Evolutionary conservation across 805 yeast species (phyloP).

Genomic region (Tetrapisispora taiwanensis): DNA sequence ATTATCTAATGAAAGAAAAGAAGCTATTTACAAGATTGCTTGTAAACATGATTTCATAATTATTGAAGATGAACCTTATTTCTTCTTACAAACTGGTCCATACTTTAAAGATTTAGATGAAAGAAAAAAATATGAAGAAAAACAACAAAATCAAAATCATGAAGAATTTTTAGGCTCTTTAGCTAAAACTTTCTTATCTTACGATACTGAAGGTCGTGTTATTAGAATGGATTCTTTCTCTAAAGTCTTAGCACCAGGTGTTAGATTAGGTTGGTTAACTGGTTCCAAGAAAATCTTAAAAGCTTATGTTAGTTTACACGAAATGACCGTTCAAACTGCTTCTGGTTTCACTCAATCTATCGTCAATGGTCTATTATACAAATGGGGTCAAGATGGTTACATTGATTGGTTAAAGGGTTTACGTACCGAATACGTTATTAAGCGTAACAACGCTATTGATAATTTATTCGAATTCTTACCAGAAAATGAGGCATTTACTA

Average conservation of each 20-base stretch:
- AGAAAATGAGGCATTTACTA: constrained; percentile 23
- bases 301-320: constrained; percentile 61
- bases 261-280: constrained; percentile 82
- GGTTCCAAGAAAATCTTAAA: constrained; percentile 58
- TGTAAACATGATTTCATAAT: constrained; percentile 78
- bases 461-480: constrained; percentile 50
- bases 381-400: constrained; percentile 89
- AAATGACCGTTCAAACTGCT: constrained; percentile 71
- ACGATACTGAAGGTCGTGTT: constrained; percentile 84
- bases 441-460: constrained; percentile 81
- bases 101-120: constrained; percentile 42
- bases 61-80: constrained; percentile 95
- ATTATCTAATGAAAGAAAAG: constrained; percentile 65
- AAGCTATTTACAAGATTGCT: constrained; percentile 63
- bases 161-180: constrained; percentile 57
- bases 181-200: constrained; percentile 63
- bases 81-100: constrained; percentile 84
- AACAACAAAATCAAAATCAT: constrained; percentile 33
- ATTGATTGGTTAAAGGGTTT: constrained; percentile 81
- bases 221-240: constrained; percentile 83
- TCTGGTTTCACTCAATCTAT: constrained; percentile 72
- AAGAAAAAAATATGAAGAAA: constrained; percentile 13
- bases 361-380: constrained; percentile 57
- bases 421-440: constrained; percentile 72
- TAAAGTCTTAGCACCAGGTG: constrained; percentile 85